A percentile compares a stretch with the other conserved stretches of the same genome.
phyloP scores from a whole-genome alignment of 2,329 filamentous ascomycete species.

The Arthroderma uncinatum region DNA sequence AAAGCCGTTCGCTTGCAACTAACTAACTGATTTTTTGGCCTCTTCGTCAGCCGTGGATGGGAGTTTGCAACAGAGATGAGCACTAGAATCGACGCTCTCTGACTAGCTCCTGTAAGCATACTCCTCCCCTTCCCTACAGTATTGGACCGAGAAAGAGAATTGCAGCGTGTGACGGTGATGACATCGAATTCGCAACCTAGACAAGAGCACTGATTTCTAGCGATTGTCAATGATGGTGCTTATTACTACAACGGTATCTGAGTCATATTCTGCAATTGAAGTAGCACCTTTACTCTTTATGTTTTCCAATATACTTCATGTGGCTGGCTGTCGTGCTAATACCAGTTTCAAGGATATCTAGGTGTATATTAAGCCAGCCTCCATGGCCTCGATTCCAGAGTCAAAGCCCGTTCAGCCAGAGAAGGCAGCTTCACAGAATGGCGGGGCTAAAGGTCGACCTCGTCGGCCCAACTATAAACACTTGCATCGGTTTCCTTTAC shows the following conservation, averaged over 20 bases:
- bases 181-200: slow-evolving; percentile 36
- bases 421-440: not conserved
- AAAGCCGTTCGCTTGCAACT: not conserved
- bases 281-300: not conserved
- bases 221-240: slow-evolving; percentile 41
- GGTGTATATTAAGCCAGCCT: not conserved
- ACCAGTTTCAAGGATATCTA: not conserved
- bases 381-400: not conserved
- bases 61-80: not conserved
- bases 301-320: not conserved
- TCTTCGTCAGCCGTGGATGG: not conserved
- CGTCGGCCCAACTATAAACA: slow-evolving; percentile 52
- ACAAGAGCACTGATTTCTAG: slow-evolving; percentile 43
- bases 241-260: slow-evolving; percentile 98
- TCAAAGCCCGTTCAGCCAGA: not conserved
- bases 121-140: not conserved
- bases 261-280: slow-evolving; percentile 37
- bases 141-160: not conserved
- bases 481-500: slow-evolving; percentile 71
- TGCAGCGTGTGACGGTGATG: slow-evolving; percentile 34
- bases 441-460: slow-evolving; percentile 10
- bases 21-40: not conserved
- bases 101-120: not conserved
- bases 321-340: not conserved
- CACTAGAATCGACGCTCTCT: not conserved